Percentiles rank a stretch among this genome's conserved stretches.
phyloP scores from a whole-genome alignment of 371 early-diverging fungal genomes.

The Rhizomucor miehei region DNA sequence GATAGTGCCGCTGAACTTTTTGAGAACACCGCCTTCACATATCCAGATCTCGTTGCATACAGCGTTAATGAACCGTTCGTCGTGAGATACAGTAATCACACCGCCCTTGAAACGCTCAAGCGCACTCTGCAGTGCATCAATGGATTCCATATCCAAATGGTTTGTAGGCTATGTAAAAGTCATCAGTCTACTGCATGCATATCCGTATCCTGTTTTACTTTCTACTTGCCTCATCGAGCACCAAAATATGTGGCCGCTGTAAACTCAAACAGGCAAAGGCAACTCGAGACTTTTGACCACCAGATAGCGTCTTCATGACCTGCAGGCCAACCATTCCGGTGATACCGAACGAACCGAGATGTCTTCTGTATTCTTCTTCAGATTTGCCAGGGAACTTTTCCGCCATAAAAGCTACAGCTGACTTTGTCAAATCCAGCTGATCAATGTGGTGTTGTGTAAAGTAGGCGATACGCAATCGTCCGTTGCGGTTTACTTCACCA shows the following conservation, averaged over 20 bases:
- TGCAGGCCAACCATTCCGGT: constrained; percentile 95
- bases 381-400: constrained; percentile 85
- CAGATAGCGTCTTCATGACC: constrained; percentile 92
- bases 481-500: constrained; percentile 88
- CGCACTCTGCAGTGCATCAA: constrained; percentile 86
- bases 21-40: constrained; percentile 64
- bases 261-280: constrained; percentile 95
- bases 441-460: constrained; percentile 99
- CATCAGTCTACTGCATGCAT: background rate
- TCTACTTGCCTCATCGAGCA: constrained; percentile 86
- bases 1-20: constrained; percentile 61
- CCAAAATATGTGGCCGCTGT: constrained; percentile 91
- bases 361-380: constrained; percentile 95
- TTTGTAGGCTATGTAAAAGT: constrained; percentile 65
- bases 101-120: constrained; percentile 83
- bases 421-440: constrained; percentile 82
- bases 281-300: constrained; percentile 98
- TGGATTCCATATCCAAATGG: constrained; percentile 90
- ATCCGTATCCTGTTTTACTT: background rate
- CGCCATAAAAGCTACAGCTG: constrained; percentile 87
- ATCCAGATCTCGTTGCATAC: constrained; percentile 92
- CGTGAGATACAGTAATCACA: constrained; percentile 93
- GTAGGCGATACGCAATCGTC: constrained; percentile 91
- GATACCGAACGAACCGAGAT: constrained; percentile 93
- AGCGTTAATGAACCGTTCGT: constrained; percentile 84